Evolutionary conservation across 768 basidiomycete genomes (phyloP).

Genomic region (Pleurotus citrinopileatus): DNA sequence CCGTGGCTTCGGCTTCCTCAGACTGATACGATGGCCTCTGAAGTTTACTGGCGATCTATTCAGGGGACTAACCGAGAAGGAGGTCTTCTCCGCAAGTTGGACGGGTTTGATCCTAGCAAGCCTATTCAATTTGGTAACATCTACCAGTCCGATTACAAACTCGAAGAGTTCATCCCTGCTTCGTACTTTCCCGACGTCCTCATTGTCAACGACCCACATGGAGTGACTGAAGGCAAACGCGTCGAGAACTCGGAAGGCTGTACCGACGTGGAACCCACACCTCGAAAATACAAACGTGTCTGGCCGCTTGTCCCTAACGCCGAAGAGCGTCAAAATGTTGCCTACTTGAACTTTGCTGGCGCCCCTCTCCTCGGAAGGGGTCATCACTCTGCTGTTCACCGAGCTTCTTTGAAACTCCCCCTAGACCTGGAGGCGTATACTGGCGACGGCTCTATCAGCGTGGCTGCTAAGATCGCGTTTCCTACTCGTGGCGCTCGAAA

Average conservation of each 20-base stretch:
- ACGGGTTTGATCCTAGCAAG: background rate
- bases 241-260: background rate
- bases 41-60: no score
- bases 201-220: slow-evolving; percentile 21
- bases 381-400: slow-evolving; percentile 31
- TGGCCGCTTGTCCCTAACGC: slow-evolving; percentile 7
- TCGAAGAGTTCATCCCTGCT: slow-evolving; percentile 20
- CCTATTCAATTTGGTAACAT: background rate
- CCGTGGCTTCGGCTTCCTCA: background rate
- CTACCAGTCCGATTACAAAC: slow-evolving; percentile 14
- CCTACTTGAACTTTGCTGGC: slow-evolving; percentile 17
- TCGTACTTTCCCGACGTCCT: slow-evolving; percentile 22
- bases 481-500: slow-evolving; percentile 20
- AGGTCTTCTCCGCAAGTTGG: background rate
- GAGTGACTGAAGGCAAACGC: slow-evolving; percentile 6
- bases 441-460: slow-evolving; percentile 23
- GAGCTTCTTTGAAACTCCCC: slow-evolving; percentile 36
- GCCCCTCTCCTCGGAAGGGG: slow-evolving; percentile 19
- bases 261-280: background rate
- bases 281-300: slow-evolving; percentile 17
- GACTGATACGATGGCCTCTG: no score
- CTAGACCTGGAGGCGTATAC: slow-evolving; percentile 21
- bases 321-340: background rate
- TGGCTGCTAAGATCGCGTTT: slow-evolving; percentile 34
- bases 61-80: background rate